phyloP scores from a whole-genome alignment of 164 flowering plant genomes.

The Berberis thunbergii region DNA sequence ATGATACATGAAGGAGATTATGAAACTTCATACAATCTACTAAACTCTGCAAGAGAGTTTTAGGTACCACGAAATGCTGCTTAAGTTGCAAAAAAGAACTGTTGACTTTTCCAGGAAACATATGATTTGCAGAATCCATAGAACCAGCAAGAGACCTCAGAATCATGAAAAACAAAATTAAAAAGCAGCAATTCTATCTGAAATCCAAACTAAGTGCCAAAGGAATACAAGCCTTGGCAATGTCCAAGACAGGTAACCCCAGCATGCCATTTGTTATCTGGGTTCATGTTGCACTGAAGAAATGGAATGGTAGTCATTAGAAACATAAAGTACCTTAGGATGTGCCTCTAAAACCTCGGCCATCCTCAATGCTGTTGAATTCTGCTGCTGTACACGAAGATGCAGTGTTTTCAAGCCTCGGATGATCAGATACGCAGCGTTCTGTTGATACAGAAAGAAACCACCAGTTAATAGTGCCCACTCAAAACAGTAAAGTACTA shows the following conservation, averaged over 20 bases:
- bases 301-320: not conserved
- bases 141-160: too few species aligned
- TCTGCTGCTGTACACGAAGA: constrained; percentile 97
- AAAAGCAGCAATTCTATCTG: too few species aligned
- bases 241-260: not conserved
- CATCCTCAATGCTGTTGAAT: constrained; percentile 80
- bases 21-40: too few species aligned
- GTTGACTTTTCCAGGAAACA: too few species aligned
- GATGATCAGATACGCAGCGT: constrained; percentile 88
- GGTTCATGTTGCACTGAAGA: not conserved
- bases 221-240: too few species aligned
- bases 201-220: too few species aligned
- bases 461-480: not conserved
- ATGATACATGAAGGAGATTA: too few species aligned
- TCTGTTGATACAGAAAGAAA: constrained; percentile 28
- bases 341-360: constrained; percentile 98
- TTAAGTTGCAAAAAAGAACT: too few species aligned
- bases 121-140: too few species aligned
- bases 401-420: constrained; percentile 99
- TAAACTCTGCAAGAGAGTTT: too few species aligned
- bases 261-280: not conserved
- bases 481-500: not conserved
- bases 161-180: too few species aligned
- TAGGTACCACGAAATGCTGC: too few species aligned
- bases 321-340: constrained; percentile 61